Evolutionary conservation across 1,139 yeast genomes (phyloP), one percentile per base, ranked within the genome.

Genomic region (Pichia sp.): DNA sequence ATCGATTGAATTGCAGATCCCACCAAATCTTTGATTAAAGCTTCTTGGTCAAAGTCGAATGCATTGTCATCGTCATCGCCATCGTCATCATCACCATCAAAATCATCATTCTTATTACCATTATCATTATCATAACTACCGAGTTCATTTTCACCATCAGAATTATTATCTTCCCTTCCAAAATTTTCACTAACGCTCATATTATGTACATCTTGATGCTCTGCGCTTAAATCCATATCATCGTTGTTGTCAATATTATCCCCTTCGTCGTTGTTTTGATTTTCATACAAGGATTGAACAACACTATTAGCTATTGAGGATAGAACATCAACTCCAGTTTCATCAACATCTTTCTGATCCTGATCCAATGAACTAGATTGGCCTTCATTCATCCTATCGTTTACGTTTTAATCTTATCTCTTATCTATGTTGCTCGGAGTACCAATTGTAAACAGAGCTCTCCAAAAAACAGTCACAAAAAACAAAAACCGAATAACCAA

Each of bases 391-490:
- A 9, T 11, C 5, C n/a, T 6, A 5, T 3, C 27, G 9, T 6
- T 8, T n/a, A 4, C 3, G 32, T 3, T 29, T 33, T 4, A 39
- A 29, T 41, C 48, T 49, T 50, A 50, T 49, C 56, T 52, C 33
- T 31, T 31, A 10, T 31, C 7, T 31, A 31, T 31, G 2, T 7
- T 31, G 7, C 29, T n/a, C 29, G 9, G 51, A 48, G 45, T 45
- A 48, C 41, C 49, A 46, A 45, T 16, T 16, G 23, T 16, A 16
- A 16, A 16, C 23, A 16, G 23, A 16, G 23, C 23, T 16, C 23
- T 16, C 23, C 45, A 53, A 55, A 56, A 56, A 53, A 54, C 59
- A 56, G 59, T 56, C 59, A 56, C 58, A 55, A 49, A 49, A 41
- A 7, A 31, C 33, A 31, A 31, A 16, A 16, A 16, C 23, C 23